These are phyloP conservation scores for Calycina herbarum DNA, from an alignment of 2,329 filamentous ascomycete species.

Conservation along the genomic window DNA sequence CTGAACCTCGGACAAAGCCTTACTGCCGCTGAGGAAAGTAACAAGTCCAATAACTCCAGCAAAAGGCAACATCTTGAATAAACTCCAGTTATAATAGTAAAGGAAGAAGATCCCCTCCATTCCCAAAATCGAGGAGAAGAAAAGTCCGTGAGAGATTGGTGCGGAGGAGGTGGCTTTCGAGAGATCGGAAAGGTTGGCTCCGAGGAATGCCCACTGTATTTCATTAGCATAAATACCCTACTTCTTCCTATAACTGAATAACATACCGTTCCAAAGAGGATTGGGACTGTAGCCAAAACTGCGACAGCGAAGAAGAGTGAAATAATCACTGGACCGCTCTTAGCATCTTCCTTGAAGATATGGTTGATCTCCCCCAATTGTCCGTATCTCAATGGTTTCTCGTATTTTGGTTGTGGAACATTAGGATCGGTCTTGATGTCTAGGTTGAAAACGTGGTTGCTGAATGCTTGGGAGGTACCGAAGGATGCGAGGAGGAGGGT, in stretches of 20 bases:
- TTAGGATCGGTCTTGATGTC: constrained; percentile 63
- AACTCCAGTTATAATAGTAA: constrained; percentile 89
- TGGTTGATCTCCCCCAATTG: constrained; percentile 85
- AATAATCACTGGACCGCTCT: constrained; percentile 77
- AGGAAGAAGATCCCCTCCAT: constrained; percentile 93
- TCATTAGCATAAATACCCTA: constrained; percentile 24
- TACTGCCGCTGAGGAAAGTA: constrained; percentile 82
- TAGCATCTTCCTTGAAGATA: constrained; percentile 78
- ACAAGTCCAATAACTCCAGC: constrained; percentile 66
- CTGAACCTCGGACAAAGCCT: constrained; percentile 91
- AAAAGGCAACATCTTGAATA: constrained; percentile 84
- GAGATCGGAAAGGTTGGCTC: constrained; percentile 80
- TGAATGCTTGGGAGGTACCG: constrained; percentile 68
- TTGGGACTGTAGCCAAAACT: constrained; percentile 72
- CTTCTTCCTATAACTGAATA: constrained; percentile 17
- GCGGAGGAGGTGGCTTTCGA: constrained; percentile 72
- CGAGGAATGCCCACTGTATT: constrained; percentile 73
- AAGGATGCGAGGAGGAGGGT: constrained; percentile 85
- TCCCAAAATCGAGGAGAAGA: constrained; percentile 81
- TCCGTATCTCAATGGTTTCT: constrained; percentile 77
- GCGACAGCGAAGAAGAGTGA: constrained; percentile 75
- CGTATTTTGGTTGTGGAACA: constrained; percentile 57
- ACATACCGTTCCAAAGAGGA: constrained; percentile 69
- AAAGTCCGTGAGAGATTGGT: constrained; percentile 78
- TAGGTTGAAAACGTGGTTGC: constrained; percentile 72